These are phyloP conservation scores for Glonium stellatum DNA, from an alignment of 495 filamentous ascomycete genomes.

Conservation along the genomic window DNA sequence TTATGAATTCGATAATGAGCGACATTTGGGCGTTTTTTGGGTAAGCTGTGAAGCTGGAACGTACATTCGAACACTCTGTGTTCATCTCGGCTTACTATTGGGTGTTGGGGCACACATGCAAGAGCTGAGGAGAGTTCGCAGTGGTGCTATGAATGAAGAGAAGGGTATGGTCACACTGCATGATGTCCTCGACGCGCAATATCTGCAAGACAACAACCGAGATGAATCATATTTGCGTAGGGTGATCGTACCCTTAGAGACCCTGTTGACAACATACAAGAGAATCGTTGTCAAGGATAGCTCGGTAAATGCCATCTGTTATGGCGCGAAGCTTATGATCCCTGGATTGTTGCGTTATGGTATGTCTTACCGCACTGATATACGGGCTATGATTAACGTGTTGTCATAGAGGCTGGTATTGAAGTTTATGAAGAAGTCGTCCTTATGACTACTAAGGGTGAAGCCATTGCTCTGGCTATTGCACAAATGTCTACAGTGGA, in stretches of 20 bases:
- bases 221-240: constrained; percentile 81
- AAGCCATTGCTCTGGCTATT: constrained; percentile 92
- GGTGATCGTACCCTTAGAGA: constrained; percentile 87
- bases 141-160: constrained; percentile 87
- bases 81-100: constrained; percentile 85
- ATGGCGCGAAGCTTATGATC: constrained; percentile 97
- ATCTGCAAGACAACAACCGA: constrained; percentile 81
- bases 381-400: not conserved
- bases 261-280: constrained; percentile 84
- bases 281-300: constrained; percentile 96
- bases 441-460: constrained; percentile 95
- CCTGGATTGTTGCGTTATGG: constrained; percentile 86
- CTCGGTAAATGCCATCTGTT: constrained; percentile 91
- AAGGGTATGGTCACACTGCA: constrained; percentile 87
- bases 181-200: constrained; percentile 93
- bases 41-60: constrained; percentile 97
- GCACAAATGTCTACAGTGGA: constrained; percentile 94
- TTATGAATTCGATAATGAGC: constrained; percentile 94
- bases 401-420: constrained; percentile 63
- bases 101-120: constrained; percentile 99
- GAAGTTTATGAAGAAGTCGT: constrained; percentile 89
- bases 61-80: constrained; percentile 96
- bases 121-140: constrained; percentile 87
- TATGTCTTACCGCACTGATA: constrained; percentile 38
- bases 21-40: constrained; percentile 98